These are phyloP conservation scores for Triticum timopheevii DNA, from an alignment of 176 grass and related monocot species.

Conservation along the genomic window DNA sequence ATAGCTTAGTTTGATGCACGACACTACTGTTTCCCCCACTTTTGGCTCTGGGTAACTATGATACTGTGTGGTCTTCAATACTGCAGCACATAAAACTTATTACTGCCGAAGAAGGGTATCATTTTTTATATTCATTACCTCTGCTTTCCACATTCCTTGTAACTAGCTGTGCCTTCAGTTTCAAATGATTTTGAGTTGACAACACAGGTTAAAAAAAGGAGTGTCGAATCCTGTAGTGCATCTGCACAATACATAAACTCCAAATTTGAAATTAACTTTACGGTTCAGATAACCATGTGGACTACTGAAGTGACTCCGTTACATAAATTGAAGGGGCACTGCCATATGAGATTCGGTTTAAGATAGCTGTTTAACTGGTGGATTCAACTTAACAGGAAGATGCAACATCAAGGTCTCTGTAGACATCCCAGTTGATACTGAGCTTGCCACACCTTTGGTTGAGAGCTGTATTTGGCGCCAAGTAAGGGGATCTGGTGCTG, in stretches of 20 bases:
- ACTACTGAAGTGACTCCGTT: neutral
- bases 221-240: neutral
- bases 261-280: neutral
- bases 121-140: neutral
- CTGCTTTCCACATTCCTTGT: neutral
- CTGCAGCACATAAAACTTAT: neutral
- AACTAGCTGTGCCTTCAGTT: neutral
- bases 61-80: neutral
- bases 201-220: neutral
- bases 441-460: slow-evolving; percentile 61
- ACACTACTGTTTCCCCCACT: neutral
- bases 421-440: slow-evolving; percentile 66
- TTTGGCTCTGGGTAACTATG: neutral
- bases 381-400: slow-evolving; percentile 52
- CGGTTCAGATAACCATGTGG: neutral
- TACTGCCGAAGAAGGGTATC: neutral
- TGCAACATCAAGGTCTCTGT: slow-evolving; percentile 67
- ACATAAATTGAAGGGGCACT: slow-evolving; percentile 1
- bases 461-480: slow-evolving; percentile 73
- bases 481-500: slow-evolving; percentile 80
- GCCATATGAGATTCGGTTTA: neutral
- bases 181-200: slow-evolving; percentile 1
- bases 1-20: neutral
- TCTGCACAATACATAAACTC: neutral
- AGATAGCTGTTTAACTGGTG: slow-evolving; percentile 1